These are phyloP conservation scores for Arthroderma sp. DNA, from an alignment of 2,329 filamentous ascomycete genomes.

Conservation along the genomic window DNA sequence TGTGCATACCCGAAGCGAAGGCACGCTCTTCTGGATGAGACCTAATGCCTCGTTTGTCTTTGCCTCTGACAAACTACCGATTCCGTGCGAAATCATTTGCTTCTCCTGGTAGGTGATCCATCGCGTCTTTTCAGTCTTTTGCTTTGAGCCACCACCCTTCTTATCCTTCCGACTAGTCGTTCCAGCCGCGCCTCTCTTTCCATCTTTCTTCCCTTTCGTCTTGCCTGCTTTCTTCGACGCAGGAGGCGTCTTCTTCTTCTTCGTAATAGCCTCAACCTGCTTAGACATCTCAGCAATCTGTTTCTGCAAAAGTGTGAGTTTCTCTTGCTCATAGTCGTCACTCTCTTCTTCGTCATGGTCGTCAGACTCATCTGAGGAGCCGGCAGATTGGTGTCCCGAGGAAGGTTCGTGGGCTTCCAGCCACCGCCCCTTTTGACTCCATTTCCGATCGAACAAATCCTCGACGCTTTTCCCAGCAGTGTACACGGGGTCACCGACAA, in stretches of 20 bases:
- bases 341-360: conserved; percentile 57
- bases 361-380: conserved; percentile 54
- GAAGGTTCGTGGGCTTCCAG: conserved; percentile 60
- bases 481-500: conserved; percentile 62
- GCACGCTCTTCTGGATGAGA: conserved; percentile 76
- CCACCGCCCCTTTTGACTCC: conserved; percentile 70
- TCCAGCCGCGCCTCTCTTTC: conserved; percentile 27
- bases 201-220: conserved; percentile 36
- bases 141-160: conserved; percentile 27
- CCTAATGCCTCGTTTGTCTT: conserved; percentile 70
- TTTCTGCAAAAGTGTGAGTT: conserved; percentile 55
- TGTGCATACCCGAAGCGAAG: conserved; percentile 51
- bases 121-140: conserved; percentile 43
- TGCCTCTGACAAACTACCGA: conserved; percentile 65
- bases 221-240: conserved; percentile 39
- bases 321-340: conserved; percentile 50
- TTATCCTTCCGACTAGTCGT: conserved; percentile 46
- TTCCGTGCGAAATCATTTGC: conserved; percentile 76
- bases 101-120: conserved; percentile 71
- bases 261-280: conserved; percentile 44
- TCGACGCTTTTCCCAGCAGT: conserved; percentile 60
- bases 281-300: conserved; percentile 65
- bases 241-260: conserved; percentile 51
- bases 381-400: conserved; percentile 53
- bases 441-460: conserved; percentile 60